Conservation (phyloP, 192 early-diverging fungal genomes). For the Umbelopsis sp. region DNA sequence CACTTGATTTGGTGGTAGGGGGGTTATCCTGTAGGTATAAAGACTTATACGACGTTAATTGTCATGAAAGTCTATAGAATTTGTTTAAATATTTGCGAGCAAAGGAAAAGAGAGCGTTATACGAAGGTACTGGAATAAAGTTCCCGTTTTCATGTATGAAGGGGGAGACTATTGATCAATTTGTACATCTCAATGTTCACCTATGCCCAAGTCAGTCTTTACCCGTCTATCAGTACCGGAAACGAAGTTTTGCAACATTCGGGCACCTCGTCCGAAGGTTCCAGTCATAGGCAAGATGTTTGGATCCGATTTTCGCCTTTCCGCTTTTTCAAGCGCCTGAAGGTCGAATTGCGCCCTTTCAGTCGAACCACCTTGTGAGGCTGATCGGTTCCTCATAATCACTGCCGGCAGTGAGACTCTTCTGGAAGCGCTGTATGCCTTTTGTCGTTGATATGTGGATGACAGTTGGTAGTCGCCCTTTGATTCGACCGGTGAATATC, state of each 20-base stretch:
- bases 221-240: not conserved
- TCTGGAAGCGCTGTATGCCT: not conserved
- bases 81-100: too few species aligned
- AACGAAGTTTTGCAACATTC: not conserved
- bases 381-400: slow-evolving; percentile 6
- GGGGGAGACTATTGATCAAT: too few species aligned
- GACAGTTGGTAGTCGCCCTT: not conserved
- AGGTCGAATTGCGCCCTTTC: not conserved
- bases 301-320: slow-evolving; percentile 17
- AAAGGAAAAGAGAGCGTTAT: too few species aligned
- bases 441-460: slow-evolving; percentile 5
- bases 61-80: too few species aligned
- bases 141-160: too few species aligned
- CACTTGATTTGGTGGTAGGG: not conserved
- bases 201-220: too few species aligned
- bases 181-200: too few species aligned
- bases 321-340: not conserved
- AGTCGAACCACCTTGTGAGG: not conserved
- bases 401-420: slow-evolving; percentile 16
- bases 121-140: too few species aligned
- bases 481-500: slow-evolving; percentile 30
- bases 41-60: too few species aligned
- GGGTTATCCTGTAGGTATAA: too few species aligned
- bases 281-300: not conserved
- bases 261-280: not conserved